These are phyloP conservation scores for Saccharomycopsis hybrid DNA, from an alignment of 1,139 yeast genomes.

Conservation along the genomic window DNA sequence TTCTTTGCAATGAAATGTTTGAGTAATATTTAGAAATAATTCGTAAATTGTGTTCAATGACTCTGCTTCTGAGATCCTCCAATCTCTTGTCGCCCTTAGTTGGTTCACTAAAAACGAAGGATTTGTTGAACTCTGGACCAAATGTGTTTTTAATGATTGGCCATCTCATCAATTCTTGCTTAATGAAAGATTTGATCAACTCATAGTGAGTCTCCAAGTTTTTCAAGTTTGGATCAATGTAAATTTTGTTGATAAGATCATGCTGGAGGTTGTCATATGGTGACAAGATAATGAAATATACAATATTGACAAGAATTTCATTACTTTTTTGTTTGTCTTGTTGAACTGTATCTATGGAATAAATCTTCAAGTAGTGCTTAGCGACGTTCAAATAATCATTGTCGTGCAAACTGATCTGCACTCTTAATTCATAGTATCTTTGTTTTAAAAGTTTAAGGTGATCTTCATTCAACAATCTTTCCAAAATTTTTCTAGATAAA, in stretches of 20 bases:
- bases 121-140: slow-evolving; percentile 40
- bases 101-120: slow-evolving; percentile 17
- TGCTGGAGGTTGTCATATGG: slow-evolving; percentile 87
- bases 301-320: slow-evolving; percentile 60
- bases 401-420: slow-evolving; percentile 71
- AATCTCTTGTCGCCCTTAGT: slow-evolving; percentile 50
- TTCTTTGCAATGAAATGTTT: slow-evolving; percentile 67
- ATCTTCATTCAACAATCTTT: slow-evolving; percentile 59
- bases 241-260: slow-evolving; percentile 76
- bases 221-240: slow-evolving; percentile 56
- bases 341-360: slow-evolving; percentile 64
- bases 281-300: slow-evolving; percentile 72
- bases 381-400: slow-evolving; percentile 78
- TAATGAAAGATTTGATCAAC: slow-evolving; percentile 76
- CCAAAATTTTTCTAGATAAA: slow-evolving; percentile 78
- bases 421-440: slow-evolving; percentile 68
- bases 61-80: slow-evolving; percentile 80
- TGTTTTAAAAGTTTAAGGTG: slow-evolving; percentile 60
- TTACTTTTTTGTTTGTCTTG: slow-evolving; percentile 51
- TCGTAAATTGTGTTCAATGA: slow-evolving; percentile 88
- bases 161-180: slow-evolving; percentile 90
- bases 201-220: slow-evolving; percentile 60
- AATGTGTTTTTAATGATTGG: slow-evolving; percentile 70
- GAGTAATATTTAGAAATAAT: slow-evolving; percentile 86
- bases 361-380: slow-evolving; percentile 70